A percentile compares a stretch with the other conserved stretches of the same genome.
Evolutionary conservation across 2,329 filamentous ascomycete genomes (phyloP).

Genomic region (Epicoccum nigrum): DNA sequence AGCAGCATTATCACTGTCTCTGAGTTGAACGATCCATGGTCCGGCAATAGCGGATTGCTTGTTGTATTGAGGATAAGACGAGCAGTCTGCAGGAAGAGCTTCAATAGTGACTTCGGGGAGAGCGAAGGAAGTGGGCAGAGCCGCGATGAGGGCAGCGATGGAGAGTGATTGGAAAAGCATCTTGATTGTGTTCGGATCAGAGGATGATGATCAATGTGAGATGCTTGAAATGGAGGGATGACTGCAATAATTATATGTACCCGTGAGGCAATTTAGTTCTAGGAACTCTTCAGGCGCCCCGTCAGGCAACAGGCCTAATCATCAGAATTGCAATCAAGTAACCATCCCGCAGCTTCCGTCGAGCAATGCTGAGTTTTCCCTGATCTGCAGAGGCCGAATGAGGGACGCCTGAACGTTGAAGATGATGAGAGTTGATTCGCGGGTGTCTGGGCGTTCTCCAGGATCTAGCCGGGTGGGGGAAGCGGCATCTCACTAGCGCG

Average conservation of each 20-base stretch:
- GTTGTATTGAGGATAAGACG: conserved; percentile 28
- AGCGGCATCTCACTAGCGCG: not conserved
- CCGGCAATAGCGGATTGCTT: conserved; percentile 20
- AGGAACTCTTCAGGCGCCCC: no score
- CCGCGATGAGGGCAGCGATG: conserved; percentile 9
- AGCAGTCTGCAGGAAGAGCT: conserved; percentile 22
- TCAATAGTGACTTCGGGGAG: conserved; percentile 21
- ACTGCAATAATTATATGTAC: no score
- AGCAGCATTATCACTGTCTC: conserved; percentile 23
- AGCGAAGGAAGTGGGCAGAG: conserved; percentile 11
- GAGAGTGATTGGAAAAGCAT: conserved; percentile 38
- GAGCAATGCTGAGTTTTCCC: not conserved
- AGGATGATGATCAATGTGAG: not conserved
- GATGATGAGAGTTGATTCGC: not conserved
- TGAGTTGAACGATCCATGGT: conserved; percentile 19
- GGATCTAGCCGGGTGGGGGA: not conserved
- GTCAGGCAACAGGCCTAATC: no score
- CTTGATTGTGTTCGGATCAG: not conserved
- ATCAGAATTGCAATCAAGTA: no score
- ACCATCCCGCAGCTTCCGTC: not conserved
- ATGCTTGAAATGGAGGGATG: not conserved
- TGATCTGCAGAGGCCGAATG: not conserved
- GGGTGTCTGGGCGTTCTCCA: not conserved
- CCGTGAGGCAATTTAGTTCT: no score
- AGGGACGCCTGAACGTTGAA: conserved; percentile 2